Percentiles rank a stretch among this genome's conserved stretches.
Conservation (phyloP, 306 rosid species). For the Dicorynia guianensis region DNA sequence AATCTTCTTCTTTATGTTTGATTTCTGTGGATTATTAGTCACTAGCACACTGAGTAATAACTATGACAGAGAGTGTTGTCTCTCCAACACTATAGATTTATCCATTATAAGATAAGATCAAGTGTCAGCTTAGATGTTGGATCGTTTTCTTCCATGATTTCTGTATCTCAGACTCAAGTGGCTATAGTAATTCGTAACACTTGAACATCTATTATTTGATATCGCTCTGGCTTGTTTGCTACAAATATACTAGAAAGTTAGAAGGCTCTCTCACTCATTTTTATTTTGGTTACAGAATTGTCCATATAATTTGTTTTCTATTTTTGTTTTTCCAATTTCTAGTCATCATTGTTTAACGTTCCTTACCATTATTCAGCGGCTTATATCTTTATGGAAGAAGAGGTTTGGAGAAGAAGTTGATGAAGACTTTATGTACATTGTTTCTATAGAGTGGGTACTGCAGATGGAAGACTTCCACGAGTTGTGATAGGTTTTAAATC, state of each 20-base stretch:
- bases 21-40: background rate
- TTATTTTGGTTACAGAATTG: background rate
- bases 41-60: background rate
- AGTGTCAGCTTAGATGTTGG: background rate
- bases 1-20: background rate
- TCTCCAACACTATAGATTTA: background rate
- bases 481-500: constrained; percentile 50
- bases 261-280: too few species aligned
- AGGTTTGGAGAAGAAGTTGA: constrained; percentile 84
- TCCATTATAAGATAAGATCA: background rate
- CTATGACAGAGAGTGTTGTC: background rate
- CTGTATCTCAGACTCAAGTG: background rate
- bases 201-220: background rate
- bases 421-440: constrained; percentile 67
- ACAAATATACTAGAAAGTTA: background rate
- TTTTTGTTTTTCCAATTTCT: background rate
- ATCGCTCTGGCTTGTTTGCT: background rate
- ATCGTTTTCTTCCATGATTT: background rate
- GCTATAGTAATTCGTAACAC: background rate
- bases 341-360: constrained; percentile 15
- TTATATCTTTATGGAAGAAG: constrained; percentile 72
- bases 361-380: constrained; percentile 52
- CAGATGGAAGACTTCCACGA: constrained; percentile 89
- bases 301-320: background rate
- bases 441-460: constrained; percentile 73